Evolutionary conservation across 257 asterid species (phyloP).

Genomic region (Nicotiana noctiflora): DNA sequence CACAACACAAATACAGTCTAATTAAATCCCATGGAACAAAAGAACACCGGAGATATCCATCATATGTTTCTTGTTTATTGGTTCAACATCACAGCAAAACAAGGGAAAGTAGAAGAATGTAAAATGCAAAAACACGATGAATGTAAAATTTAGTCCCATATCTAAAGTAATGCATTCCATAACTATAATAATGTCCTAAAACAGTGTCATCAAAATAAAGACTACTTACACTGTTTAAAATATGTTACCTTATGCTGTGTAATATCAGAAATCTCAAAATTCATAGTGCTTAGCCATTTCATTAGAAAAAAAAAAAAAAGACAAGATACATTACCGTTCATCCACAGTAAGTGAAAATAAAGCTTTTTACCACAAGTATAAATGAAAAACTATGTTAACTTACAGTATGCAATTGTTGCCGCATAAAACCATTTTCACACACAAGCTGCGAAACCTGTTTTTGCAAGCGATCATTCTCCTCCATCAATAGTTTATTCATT

Average conservation of each 20-base stretch:
- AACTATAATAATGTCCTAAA: not conserved
- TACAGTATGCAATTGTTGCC: constrained; percentile 77
- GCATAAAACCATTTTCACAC: constrained; percentile 76
- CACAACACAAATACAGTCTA: constrained; percentile 6
- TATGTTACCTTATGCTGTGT: not conserved
- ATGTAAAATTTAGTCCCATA: not conserved
- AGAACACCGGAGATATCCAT: not conserved
- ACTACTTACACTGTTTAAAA: not conserved
- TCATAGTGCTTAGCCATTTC: not conserved
- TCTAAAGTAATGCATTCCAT: not conserved
- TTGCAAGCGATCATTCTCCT: constrained; percentile 92
- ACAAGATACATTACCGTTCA: not conserved
- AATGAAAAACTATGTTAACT: constrained; percentile 18
- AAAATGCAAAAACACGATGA: not conserved
- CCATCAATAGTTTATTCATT: constrained; percentile 90
- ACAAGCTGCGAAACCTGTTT: constrained; percentile 94
- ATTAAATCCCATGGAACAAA: not conserved
- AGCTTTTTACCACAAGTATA: not conserved
- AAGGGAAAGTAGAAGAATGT: not conserved
- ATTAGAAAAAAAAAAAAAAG: not conserved
- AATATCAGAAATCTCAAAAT: not conserved
- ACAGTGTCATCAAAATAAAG: not conserved
- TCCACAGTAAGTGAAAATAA: not conserved
- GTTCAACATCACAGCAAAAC: not conserved
- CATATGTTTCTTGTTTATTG: not conserved